Evolutionary conservation across 2,329 filamentous ascomycete species (phyloP), one percentile per base, ranked within the genome.

Genomic region (Colletotrichum sp.): DNA sequence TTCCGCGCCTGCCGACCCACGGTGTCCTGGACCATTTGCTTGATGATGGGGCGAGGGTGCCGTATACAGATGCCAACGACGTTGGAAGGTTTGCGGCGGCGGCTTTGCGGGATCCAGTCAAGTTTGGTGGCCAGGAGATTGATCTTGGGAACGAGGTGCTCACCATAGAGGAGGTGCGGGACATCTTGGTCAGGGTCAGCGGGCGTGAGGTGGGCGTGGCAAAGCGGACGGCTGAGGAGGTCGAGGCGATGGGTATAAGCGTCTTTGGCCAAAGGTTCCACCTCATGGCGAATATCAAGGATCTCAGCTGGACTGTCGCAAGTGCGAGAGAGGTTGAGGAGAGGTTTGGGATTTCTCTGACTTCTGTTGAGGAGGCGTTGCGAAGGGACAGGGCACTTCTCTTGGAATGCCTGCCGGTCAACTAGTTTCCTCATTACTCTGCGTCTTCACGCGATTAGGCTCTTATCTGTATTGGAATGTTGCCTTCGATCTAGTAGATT

Each of bases 21-120:
- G 82, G 81, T 0, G 80, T 81, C 61, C 77, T 85, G 0, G 82
- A 79, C 18, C 79, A 84, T 32, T 58, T 68, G 3, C 78, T 78
- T 28, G 34, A 78, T 2, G 80, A 80, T 0, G 79, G 78, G 1
- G 76, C 72, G 18, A 78, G 67, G 16, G 71, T 84, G 69, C 78
- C 78, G 3, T 78, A 81, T 24, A 84, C 82, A 1, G 84, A 84
- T 60, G 76, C 71, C 0, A 67, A 74, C 38, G 83, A 85, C 48
- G 64, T 85, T 13, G 84, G 83, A 0, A 80, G 70, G 72, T 85
- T 83, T 66, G 83, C 79, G 1, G 80, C 82, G 2, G 82, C 82
- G 1, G 84, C 83, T 8, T 43, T 85, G 4, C 79, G 77, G 61
- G 63, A 84, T 21, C 82, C 82, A 5, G 65, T 63, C 55, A 82